Evolutionary conservation across 2,329 filamentous ascomycete genomes (phyloP).

Genomic region (Cercospora sesami): DNA sequence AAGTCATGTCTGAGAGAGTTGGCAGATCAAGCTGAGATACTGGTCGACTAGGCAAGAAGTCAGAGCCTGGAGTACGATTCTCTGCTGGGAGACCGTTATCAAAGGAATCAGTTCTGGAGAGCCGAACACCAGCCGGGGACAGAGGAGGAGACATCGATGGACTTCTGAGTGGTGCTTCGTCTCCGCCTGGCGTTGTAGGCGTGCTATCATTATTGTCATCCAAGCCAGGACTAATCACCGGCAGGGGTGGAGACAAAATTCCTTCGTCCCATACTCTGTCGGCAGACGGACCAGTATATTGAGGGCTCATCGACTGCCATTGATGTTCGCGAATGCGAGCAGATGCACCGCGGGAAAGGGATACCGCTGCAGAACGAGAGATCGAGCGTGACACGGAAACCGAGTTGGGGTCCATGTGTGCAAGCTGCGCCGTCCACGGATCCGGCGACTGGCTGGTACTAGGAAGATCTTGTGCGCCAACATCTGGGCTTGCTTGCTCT

Average conservation of each 20-base stretch:
- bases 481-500: slow-evolving; percentile 10
- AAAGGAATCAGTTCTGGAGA: slow-evolving; percentile 12
- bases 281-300: neutral
- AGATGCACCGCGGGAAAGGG: neutral
- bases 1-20: slow-evolving; percentile 11
- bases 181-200: slow-evolving; percentile 9
- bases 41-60: slow-evolving; percentile 19
- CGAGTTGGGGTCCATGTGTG: slow-evolving; percentile 5
- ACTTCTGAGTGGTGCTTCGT: slow-evolving; percentile 4
- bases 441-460: slow-evolving; percentile 4
- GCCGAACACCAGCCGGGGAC: slow-evolving; percentile 10
- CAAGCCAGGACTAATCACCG: slow-evolving; percentile 11
- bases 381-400: neutral
- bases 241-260: neutral
- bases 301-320: slow-evolving; percentile 14
- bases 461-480: neutral
- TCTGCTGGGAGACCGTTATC: slow-evolving; percentile 2
- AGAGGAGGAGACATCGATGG: slow-evolving; percentile 5
- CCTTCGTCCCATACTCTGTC: slow-evolving; percentile 8
- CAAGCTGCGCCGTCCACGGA: slow-evolving; percentile 6
- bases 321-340: slow-evolving; percentile 8
- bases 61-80: slow-evolving; percentile 17
- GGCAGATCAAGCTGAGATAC: slow-evolving; percentile 20
- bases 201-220: slow-evolving; percentile 16
- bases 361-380: neutral